Conservation (phyloP, 208 protist species). For the Phytomonas francai region DNA sequence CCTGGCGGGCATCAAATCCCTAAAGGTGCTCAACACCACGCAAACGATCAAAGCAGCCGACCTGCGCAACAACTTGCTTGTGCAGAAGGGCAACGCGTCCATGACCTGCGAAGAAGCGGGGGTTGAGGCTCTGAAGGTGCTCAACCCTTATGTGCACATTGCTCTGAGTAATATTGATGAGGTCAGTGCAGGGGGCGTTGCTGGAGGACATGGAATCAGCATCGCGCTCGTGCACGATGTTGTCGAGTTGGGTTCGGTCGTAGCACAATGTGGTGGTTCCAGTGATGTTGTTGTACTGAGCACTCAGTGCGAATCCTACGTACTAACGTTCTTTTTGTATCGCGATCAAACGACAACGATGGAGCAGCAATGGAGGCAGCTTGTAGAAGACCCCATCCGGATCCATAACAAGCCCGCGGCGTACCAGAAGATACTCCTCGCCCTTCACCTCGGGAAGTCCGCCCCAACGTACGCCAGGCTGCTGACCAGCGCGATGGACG, state of each 20-base stretch:
- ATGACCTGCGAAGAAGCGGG: slow-evolving; percentile 18
- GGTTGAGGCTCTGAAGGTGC: slow-evolving; percentile 16
- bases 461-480: slow-evolving; percentile 6
- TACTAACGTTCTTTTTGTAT: slow-evolving; percentile 32
- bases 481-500: slow-evolving; percentile 11
- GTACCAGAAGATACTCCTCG: slow-evolving; percentile 27
- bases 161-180: slow-evolving; percentile 4
- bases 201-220: slow-evolving; percentile 11
- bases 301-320: slow-evolving; percentile 7
- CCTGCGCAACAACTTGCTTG: slow-evolving; percentile 39
- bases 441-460: slow-evolving; percentile 17
- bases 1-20: slow-evolving; percentile 74
- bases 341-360: slow-evolving; percentile 4
- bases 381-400: slow-evolving; percentile 18
- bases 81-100: slow-evolving; percentile 27
- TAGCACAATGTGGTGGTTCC: neutral
- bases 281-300: slow-evolving; percentile 16
- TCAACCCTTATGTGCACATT: slow-evolving; percentile 42
- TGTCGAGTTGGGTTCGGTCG: slow-evolving; percentile 7
- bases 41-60: slow-evolving; percentile 19
- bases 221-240: slow-evolving; percentile 12
- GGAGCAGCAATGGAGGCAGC: slow-evolving; percentile 20
- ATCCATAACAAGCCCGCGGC: slow-evolving; percentile 20
- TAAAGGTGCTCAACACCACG: slow-evolving; percentile 36
- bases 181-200: neutral